These are phyloP conservation scores for Botryotinia globosa DNA, from an alignment of 2,329 filamentous ascomycete species.

Conservation along the genomic window DNA sequence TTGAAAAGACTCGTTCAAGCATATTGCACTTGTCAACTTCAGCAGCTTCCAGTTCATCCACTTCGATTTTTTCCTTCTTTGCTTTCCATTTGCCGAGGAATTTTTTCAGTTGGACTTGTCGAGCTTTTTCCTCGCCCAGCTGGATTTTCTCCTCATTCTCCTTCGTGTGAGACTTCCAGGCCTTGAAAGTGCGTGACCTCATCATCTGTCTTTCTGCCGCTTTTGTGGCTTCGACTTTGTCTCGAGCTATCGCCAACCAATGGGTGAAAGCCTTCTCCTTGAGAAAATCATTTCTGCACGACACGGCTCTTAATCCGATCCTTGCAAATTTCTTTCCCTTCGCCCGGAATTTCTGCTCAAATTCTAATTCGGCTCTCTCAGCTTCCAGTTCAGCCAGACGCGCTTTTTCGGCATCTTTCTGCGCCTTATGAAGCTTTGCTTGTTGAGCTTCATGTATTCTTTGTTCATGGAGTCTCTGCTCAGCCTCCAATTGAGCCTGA, in stretches of 20 bases:
- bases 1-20: slow-evolving; percentile 32
- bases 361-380: slow-evolving; percentile 1
- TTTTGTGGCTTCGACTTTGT: slow-evolving; percentile 64
- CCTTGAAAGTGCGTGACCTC: slow-evolving; percentile 64
- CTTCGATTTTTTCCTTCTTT: slow-evolving; percentile 29
- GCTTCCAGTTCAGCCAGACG: slow-evolving; percentile 6
- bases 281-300: slow-evolving; percentile 64
- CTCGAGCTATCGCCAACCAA: slow-evolving; percentile 64
- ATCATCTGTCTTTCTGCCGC: slow-evolving; percentile 69
- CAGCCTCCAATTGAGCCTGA: background rate
- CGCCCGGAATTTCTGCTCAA: slow-evolving; percentile 34
- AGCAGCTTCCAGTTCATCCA: slow-evolving; percentile 33
- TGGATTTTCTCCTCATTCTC: slow-evolving; percentile 43
- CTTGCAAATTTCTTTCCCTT: slow-evolving; percentile 53
- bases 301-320: slow-evolving; percentile 57
- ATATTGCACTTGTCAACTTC: slow-evolving; percentile 37
- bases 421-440: background rate
- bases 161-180: slow-evolving; percentile 63
- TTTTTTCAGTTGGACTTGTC: slow-evolving; percentile 51
- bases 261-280: slow-evolving; percentile 62
- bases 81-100: slow-evolving; percentile 51
- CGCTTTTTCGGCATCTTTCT: slow-evolving; percentile 7
- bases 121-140: slow-evolving; percentile 44
- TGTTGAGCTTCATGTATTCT: background rate
- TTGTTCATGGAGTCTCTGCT: background rate